Percentiles rank a stretch among this genome's conserved stretches.
Evolutionary conservation across 106 monocot species (phyloP).

Genomic region (Phalaenopsis equestris): DNA sequence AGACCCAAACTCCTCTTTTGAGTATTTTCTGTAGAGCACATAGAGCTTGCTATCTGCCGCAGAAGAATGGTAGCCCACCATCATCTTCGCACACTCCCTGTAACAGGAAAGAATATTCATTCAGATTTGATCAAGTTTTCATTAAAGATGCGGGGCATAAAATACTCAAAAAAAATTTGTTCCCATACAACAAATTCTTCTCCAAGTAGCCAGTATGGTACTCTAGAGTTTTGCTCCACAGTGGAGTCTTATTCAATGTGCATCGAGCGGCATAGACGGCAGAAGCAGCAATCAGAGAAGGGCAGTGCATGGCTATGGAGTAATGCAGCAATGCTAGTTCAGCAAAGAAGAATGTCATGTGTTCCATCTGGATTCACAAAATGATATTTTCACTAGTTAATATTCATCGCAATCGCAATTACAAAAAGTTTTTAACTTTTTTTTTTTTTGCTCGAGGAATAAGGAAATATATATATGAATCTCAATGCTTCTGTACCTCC

Average conservation of each 20-base stretch:
- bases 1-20: slow-evolving; percentile 15
- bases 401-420: too few species aligned
- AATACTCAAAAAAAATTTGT: not conserved
- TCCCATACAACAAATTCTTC: slow-evolving; percentile 36
- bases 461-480: not conserved
- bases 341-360: slow-evolving; percentile 58
- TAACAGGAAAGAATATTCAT: not conserved
- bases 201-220: slow-evolving; percentile 46
- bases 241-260: slow-evolving; percentile 42
- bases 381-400: too few species aligned
- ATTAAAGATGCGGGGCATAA: not conserved
- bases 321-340: slow-evolving; percentile 61
- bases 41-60: slow-evolving; percentile 39
- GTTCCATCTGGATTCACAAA: slow-evolving; percentile 26
- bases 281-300: slow-evolving; percentile 54
- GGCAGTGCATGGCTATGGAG: slow-evolving; percentile 20
- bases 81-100: slow-evolving; percentile 28
- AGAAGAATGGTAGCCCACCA: slow-evolving; percentile 26
- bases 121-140: not conserved
- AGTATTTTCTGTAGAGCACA: slow-evolving; percentile 54
- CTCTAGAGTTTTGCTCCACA: slow-evolving; percentile 51
- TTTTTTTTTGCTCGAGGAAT: too few species aligned
- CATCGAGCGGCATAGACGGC: slow-evolving; percentile 50
- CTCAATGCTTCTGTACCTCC: slow-evolving; percentile 23
- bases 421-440: too few species aligned